These are phyloP conservation scores for Coniosporium apollinis DNA, from an alignment of 495 filamentous ascomycete genomes.

Conservation along the genomic window DNA sequence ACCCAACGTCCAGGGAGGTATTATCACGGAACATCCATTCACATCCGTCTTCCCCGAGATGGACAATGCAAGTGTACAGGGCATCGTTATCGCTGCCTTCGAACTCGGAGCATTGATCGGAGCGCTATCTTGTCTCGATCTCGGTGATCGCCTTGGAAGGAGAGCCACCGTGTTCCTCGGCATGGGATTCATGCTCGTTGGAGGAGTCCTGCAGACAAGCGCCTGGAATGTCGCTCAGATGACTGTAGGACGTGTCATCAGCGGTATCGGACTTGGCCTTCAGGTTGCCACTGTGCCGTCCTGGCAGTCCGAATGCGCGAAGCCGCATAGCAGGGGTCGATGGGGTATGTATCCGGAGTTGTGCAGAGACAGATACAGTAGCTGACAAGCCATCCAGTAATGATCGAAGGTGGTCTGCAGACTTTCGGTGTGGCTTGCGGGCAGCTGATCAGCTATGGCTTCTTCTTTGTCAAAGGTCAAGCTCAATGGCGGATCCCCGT, in stretches of 20 bases:
- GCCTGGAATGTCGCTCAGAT: slow-evolving; percentile 20
- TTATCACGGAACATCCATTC: not conserved
- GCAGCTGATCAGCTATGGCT: not conserved
- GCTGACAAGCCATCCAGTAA: not conserved
- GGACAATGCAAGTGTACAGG: not conserved
- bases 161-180: slow-evolving; percentile 22
- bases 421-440: not conserved
- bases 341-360: too few relatives aligned
- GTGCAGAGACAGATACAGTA: too few relatives aligned
- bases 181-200: slow-evolving; percentile 17
- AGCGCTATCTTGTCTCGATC: slow-evolving; percentile 14
- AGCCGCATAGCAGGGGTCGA: slow-evolving; percentile 56
- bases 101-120: slow-evolving; percentile 19
- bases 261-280: slow-evolving; percentile 19
- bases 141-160: slow-evolving; percentile 21
- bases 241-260: slow-evolving; percentile 18
- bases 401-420: not conserved
- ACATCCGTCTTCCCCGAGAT: not conserved
- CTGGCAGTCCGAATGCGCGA: slow-evolving; percentile 67
- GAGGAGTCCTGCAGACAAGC: slow-evolving; percentile 18
- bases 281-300: slow-evolving; percentile 43
- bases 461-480: not conserved
- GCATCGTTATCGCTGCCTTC: not conserved
- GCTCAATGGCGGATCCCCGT: slow-evolving; percentile 3
- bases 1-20: not conserved